Percentiles rank a stretch among this genome's conserved stretches.
Conservation (phyloP, 805 yeast genomes). For the Metschnikowia lachancei region DNA sequence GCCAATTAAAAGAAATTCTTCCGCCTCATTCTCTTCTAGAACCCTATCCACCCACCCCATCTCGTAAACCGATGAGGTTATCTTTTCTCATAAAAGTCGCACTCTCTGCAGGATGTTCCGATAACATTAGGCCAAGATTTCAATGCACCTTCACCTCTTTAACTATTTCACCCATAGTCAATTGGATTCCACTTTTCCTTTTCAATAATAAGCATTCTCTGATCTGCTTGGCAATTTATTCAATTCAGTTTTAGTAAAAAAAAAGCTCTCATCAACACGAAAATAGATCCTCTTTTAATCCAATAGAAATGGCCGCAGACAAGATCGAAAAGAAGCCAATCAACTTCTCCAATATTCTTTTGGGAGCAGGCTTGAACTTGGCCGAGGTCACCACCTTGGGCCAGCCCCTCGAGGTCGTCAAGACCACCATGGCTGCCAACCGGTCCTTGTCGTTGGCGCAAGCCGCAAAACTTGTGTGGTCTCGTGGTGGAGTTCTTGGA, state of each 20-base stretch:
- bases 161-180: neutral
- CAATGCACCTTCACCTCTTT: neutral
- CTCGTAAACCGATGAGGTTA: neutral
- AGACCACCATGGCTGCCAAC: constrained; percentile 98
- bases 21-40: too few relatives aligned
- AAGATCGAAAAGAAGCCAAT: constrained; percentile 75
- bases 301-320: neutral
- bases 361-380: constrained; percentile 91
- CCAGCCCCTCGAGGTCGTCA: constrained; percentile 93
- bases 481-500: constrained; percentile 89
- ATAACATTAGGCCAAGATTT: constrained; percentile 1
- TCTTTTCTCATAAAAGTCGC: neutral
- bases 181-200: neutral
- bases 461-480: constrained; percentile 76
- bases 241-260: neutral
- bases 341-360: constrained; percentile 80
- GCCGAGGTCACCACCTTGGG: constrained; percentile 86
- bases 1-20: too few relatives aligned
- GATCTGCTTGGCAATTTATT: neutral
- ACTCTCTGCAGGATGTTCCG: constrained; percentile 1
- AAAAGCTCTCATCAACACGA: too few relatives aligned
- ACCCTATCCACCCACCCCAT: too few relatives aligned
- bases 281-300: too few relatives aligned
- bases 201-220: too few relatives aligned
- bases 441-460: constrained; percentile 64